Evolutionary conservation across 495 filamentous ascomycete genomes (phyloP).

Genomic region (Trichoderma parareesei): DNA sequence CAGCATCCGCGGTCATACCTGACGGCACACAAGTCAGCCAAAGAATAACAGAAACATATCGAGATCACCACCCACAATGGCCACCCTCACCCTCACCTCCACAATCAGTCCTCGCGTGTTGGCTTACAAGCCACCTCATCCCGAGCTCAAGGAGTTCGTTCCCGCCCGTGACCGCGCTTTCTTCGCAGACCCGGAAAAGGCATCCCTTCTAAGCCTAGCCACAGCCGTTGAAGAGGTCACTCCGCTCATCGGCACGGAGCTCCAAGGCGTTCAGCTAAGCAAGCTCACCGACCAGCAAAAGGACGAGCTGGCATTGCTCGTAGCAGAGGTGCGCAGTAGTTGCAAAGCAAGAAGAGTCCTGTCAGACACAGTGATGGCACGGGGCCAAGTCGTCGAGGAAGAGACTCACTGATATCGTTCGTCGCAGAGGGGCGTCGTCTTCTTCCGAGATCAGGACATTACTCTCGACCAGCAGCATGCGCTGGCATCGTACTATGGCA

Average conservation of each 20-base stretch:
- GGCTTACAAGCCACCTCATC: slow-evolving; percentile 28
- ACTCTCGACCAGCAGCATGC: slow-evolving; percentile 48
- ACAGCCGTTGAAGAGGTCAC: slow-evolving; percentile 48
- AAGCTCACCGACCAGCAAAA: slow-evolving; percentile 57
- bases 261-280: slow-evolving; percentile 56
- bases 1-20: too few species aligned
- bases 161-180: slow-evolving; percentile 33
- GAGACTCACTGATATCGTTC: neutral
- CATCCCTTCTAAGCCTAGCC: slow-evolving; percentile 13
- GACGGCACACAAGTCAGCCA: neutral
- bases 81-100: slow-evolving; percentile 10
- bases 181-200: slow-evolving; percentile 21
- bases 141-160: slow-evolving; percentile 21
- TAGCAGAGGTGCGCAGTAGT: slow-evolving; percentile 37
- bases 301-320: slow-evolving; percentile 60
- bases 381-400: neutral
- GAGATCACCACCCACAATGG: neutral
- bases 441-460: slow-evolving; percentile 61
- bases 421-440: slow-evolving; percentile 51
- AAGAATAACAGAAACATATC: neutral
- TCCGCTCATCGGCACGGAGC: slow-evolving; percentile 60
- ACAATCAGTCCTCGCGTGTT: slow-evolving; percentile 22
- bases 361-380: neutral
- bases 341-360: neutral
- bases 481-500: slow-evolving; percentile 45